phyloP scores from a whole-genome alignment of 305 asterid genomes.

The Coffea humblotiana region DNA sequence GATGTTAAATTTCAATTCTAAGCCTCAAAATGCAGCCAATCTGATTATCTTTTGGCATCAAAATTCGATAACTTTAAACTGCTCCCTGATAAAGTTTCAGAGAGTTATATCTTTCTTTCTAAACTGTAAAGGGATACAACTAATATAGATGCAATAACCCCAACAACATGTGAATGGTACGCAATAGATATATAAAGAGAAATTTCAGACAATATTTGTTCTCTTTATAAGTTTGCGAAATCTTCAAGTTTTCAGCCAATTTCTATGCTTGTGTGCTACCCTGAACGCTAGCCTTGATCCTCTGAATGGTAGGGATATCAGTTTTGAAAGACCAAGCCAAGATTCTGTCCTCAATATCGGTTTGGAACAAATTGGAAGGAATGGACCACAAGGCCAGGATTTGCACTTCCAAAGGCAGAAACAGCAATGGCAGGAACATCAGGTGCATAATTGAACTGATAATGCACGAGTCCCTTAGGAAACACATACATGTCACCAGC shows the following conservation, averaged over 20 bases:
- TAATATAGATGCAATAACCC: not conserved
- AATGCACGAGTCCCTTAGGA: conserved; percentile 29
- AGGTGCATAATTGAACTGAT: conserved; percentile 21
- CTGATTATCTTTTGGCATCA: not conserved
- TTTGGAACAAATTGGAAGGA: conserved; percentile 20
- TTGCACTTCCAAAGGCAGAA: conserved; percentile 29
- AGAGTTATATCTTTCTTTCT: too few relatives aligned
- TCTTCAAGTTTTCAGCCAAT: not conserved
- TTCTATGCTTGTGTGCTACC: not conserved
- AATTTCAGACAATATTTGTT: too few relatives aligned
- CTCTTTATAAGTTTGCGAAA: not conserved
- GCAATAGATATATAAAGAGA: not conserved
- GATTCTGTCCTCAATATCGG: conserved; percentile 21
- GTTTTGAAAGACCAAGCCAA: conserved; percentile 33
- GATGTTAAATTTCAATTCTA: not conserved
- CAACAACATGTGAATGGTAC: not conserved
- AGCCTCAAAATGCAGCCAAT: not conserved
- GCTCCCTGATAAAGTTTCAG: not conserved
- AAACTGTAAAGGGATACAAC: too few relatives aligned
- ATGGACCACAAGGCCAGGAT: conserved; percentile 13
- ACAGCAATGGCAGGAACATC: conserved; percentile 15
- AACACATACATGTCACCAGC: conserved; percentile 29
- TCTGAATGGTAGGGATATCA: conserved; percentile 25
- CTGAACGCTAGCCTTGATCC: conserved; percentile 19
- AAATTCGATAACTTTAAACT: not conserved